A percentile compares a stretch with the other conserved stretches of the same genome.
phyloP scores from a whole-genome alignment of 768 basidiomycete genomes.

The Trametopsis cervina region DNA sequence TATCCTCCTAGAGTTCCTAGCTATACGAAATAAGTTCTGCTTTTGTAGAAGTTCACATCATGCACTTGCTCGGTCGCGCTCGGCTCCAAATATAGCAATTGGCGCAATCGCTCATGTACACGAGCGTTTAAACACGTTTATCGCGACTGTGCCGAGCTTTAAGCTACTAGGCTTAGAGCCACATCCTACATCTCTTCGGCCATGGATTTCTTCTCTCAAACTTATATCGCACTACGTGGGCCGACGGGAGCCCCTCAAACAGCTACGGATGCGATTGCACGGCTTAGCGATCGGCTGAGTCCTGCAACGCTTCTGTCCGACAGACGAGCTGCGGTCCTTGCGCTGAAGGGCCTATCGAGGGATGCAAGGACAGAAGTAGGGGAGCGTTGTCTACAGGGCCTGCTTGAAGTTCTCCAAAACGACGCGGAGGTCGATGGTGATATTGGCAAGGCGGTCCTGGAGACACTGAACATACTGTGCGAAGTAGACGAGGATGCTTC shows the following conservation, averaged over 20 bases:
- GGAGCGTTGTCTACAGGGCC: constrained; percentile 62
- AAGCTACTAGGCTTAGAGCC: too few species aligned
- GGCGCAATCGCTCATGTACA: too few species aligned
- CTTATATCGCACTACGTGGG: constrained; percentile 79
- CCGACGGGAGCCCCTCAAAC: constrained; percentile 81
- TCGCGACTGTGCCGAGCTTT: too few species aligned
- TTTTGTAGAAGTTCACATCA: too few species aligned
- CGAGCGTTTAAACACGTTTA: too few species aligned
- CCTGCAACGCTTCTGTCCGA: constrained; percentile 89
- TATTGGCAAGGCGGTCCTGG: constrained; percentile 86
- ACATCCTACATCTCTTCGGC: too few species aligned
- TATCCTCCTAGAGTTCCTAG: too few species aligned
- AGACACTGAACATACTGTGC: constrained; percentile 82
- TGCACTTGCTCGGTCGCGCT: too few species aligned
- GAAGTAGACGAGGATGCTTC: constrained; percentile 56
- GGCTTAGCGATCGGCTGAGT: constrained; percentile 83
- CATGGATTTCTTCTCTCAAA: constrained; percentile 85
- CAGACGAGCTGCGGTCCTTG: constrained; percentile 86
- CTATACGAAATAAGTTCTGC: too few species aligned
- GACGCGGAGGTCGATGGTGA: constrained; percentile 91
- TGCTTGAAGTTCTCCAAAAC: constrained; percentile 75
- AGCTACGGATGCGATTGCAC: constrained; percentile 76
- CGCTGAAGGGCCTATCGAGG: constrained; percentile 86
- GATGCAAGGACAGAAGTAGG: constrained; percentile 92
- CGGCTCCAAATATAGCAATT: too few species aligned